phyloP scores from a whole-genome alignment of 345 rosid species.

The Bretschneidera sinensis region DNA sequence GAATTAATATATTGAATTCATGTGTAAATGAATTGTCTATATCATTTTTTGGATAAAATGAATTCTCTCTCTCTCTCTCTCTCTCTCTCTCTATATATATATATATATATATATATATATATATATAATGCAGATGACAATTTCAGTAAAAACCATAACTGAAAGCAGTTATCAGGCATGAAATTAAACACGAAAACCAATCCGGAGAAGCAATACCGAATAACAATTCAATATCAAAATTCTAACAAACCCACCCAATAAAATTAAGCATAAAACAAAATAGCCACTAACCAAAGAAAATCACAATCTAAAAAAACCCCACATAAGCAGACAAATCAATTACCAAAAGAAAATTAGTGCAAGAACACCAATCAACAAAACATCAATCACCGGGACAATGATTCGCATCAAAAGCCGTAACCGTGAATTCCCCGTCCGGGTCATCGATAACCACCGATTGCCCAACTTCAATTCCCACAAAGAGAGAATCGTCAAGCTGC shows the following conservation, averaged over 20 bases:
- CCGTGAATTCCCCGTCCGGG: slow-evolving; percentile 52
- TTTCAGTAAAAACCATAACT: neutral
- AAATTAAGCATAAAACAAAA: neutral
- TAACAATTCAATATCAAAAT: neutral
- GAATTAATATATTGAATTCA: too few relatives aligned
- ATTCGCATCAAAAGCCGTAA: slow-evolving; percentile 77
- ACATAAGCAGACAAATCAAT: neutral
- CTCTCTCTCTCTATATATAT: too few relatives aligned
- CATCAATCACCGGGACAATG: slow-evolving; percentile 65
- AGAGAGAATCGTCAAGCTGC: slow-evolving; percentile 60
- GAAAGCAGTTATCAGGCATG: neutral
- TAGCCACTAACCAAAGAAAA: neutral
- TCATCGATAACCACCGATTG: slow-evolving; percentile 48
- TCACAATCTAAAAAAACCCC: neutral
- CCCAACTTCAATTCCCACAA: slow-evolving; percentile 63
- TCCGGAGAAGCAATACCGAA: neutral
- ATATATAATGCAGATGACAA: too few relatives aligned
- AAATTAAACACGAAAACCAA: neutral
- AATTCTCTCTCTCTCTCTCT: too few relatives aligned
- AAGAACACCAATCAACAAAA: neutral
- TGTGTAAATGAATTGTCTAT: too few relatives aligned
- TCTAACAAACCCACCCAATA: neutral
- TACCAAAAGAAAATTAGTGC: neutral
- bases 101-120: too few relatives aligned
- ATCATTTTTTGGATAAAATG: neutral